Conservation (phyloP, 2,329 filamentous ascomycete species). For the Trichophyton rubrum region DNA sequence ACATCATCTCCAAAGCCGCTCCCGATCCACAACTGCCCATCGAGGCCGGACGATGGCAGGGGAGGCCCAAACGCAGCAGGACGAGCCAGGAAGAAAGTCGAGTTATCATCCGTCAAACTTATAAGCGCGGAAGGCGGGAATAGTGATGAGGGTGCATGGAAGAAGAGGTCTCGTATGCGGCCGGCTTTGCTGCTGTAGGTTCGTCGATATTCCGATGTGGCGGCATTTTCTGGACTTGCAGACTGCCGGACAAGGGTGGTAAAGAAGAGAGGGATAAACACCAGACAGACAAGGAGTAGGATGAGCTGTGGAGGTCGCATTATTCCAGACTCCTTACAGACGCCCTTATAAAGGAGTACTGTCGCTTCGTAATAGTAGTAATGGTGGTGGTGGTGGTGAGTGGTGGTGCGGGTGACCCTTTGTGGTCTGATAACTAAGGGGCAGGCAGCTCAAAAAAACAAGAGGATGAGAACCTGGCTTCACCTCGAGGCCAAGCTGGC, state of each 20-base stretch:
- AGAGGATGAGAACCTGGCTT: neutral
- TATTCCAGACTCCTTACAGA: neutral
- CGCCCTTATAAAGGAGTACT: neutral
- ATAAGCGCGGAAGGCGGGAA: conserved; percentile 95
- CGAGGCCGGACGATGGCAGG: conserved; percentile 63
- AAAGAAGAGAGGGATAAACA: conserved; percentile 37
- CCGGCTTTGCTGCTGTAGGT: conserved; percentile 21
- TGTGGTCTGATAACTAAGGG: neutral
- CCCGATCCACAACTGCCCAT: conserved; percentile 84
- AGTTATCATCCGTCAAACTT: conserved; percentile 94
- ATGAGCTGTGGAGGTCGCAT: conserved; percentile 39
- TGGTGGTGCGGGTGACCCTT: neutral
- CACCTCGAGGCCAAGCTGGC: conserved; percentile 14
- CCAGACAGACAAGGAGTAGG: conserved; percentile 34
- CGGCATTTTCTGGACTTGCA: conserved; percentile 25
- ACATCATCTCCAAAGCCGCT: conserved; percentile 78
- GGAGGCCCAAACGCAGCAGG: conserved; percentile 85
- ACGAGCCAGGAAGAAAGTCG: conserved; percentile 85
- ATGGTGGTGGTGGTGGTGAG: neutral
- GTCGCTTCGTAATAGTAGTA: neutral
- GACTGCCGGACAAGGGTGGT: conserved; percentile 37
- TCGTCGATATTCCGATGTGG: conserved; percentile 26
- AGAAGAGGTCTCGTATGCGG: conserved; percentile 49
- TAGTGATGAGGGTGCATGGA: conserved; percentile 66
- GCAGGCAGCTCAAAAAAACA: neutral